These are phyloP conservation scores for Sarocladium brachiariae DNA, from an alignment of 2,329 filamentous ascomycete species.

Conservation along the genomic window DNA sequence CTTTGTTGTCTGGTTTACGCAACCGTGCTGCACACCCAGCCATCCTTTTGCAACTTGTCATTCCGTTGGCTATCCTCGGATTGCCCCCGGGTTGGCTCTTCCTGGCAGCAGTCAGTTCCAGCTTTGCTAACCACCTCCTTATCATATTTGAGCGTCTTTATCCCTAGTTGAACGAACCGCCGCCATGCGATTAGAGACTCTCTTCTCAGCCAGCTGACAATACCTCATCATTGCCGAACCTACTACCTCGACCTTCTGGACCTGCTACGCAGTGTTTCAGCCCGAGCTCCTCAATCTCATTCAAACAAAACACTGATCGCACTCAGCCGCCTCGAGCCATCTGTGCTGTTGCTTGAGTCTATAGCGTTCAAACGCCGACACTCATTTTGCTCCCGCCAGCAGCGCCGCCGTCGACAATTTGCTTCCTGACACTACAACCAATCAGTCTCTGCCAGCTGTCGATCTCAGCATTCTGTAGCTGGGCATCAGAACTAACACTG, in stretches of 20 bases:
- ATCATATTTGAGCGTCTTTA: not conserved
- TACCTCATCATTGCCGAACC: not conserved
- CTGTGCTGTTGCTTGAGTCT: too few relatives aligned
- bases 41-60: not conserved
- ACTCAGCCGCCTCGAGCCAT: too few relatives aligned
- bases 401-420: not conserved
- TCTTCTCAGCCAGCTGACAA: not conserved
- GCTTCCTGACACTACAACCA: not conserved
- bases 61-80: not conserved
- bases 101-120: not conserved
- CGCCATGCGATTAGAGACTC: conserved; percentile 5
- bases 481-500: not conserved
- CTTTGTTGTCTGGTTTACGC: not conserved
- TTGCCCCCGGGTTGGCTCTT: not conserved
- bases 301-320: too few relatives aligned
- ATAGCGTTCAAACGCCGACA: not conserved
- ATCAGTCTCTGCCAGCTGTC: conserved; percentile 6
- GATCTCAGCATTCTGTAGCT: not conserved
- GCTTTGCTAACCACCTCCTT: not conserved
- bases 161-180: conserved; percentile 1
- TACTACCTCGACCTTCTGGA: not conserved
- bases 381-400: not conserved
- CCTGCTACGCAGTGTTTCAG: not conserved
- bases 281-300: too few relatives aligned
- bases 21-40: not conserved